Conservation (phyloP, 345 rosid species). For the Boechera divaricarpa region DNA sequence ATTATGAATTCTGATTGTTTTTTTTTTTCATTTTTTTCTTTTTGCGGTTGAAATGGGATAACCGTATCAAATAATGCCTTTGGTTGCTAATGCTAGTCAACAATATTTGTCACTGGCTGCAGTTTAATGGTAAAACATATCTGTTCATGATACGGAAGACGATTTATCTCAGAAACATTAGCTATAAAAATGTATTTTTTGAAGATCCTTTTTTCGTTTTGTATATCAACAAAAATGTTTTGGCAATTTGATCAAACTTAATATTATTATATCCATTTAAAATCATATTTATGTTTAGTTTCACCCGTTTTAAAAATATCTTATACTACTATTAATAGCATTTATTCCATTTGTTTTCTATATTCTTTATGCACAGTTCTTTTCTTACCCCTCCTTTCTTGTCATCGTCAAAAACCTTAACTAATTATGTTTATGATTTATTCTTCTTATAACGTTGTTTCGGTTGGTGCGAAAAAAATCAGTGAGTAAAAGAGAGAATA, state of each 20-base stretch:
- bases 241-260: background rate
- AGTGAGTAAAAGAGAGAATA: background rate
- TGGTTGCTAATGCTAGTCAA: background rate
- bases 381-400: background rate
- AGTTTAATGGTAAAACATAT: background rate
- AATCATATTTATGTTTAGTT: background rate
- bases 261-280: background rate
- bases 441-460: slow-evolving; percentile 20
- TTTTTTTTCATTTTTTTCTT: background rate
- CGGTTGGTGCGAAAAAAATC: background rate
- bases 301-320: background rate
- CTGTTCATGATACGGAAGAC: too few species aligned
- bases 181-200: background rate
- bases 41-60: background rate
- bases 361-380: background rate
- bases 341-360: background rate
- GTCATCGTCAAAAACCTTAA: background rate
- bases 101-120: background rate
- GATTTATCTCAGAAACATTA: too few species aligned
- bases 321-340: background rate
- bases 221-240: background rate
- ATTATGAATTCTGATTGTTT: background rate
- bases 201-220: background rate
- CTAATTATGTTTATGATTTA: background rate
- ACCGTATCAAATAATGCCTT: background rate